These are phyloP conservation scores for Staphylotrichum tortipilum DNA, from an alignment of 495 filamentous ascomycete species.

Conservation along the genomic window DNA sequence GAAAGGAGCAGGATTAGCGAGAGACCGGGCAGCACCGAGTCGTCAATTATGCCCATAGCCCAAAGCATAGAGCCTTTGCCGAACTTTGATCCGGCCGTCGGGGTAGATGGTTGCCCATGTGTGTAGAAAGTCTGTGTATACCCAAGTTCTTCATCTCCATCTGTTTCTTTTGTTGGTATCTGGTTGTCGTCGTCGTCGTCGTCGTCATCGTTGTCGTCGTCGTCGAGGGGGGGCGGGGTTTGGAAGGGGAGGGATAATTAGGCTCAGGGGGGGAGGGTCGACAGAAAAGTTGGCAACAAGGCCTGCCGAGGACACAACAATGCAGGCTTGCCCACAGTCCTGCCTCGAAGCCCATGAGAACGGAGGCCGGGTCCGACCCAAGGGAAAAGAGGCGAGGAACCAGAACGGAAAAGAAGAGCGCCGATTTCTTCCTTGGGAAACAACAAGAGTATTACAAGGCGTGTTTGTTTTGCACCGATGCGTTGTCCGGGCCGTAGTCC, in stretches of 20 bases:
- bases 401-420: not conserved
- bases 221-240: too few species aligned
- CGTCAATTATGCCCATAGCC: too few species aligned
- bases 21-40: too few species aligned
- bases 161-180: slow-evolving; percentile 16
- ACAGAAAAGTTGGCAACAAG: slow-evolving; percentile 1
- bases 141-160: slow-evolving; percentile 23
- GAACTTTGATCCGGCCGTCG: slow-evolving; percentile 12
- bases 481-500: not conserved
- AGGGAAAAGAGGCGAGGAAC: not conserved
- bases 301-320: not conserved
- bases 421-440: not conserved
- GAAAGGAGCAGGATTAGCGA: too few species aligned
- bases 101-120: slow-evolving; percentile 29
- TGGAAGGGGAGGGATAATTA: too few species aligned
- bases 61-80: slow-evolving; percentile 1
- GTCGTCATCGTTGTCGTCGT: too few species aligned
- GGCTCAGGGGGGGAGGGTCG: too few species aligned
- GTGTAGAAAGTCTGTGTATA: slow-evolving; percentile 25
- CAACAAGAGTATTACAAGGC: slow-evolving; percentile 8
- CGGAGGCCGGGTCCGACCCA: not conserved
- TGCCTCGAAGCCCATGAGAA: not conserved
- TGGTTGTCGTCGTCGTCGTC: slow-evolving; percentile 22
- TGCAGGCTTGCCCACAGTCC: not conserved
- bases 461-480: not conserved